Evolutionary conservation across 176 grass and related monocot species (phyloP).

Genomic region (Cenchrus americanus): DNA sequence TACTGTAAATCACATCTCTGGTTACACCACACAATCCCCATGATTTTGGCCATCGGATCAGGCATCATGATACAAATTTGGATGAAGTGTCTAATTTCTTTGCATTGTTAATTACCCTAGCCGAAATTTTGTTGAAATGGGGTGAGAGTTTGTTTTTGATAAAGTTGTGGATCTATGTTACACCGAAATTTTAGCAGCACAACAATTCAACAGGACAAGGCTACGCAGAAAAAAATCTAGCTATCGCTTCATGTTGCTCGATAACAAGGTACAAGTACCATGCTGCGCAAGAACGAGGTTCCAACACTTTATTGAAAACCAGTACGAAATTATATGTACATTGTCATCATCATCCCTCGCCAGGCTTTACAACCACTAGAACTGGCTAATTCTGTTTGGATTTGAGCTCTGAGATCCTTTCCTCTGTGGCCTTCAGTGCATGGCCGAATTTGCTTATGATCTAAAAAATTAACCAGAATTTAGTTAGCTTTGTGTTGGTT

Average conservation of each 20-base stretch:
- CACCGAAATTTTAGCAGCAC: not conserved
- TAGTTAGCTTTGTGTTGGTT: not conserved
- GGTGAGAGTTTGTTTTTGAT: not conserved
- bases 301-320: constrained; percentile 9
- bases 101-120: not conserved
- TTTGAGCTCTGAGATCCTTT: constrained; percentile 73
- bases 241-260: not conserved
- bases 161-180: not conserved
- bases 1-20: not conserved
- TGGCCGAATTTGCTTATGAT: constrained; percentile 79
- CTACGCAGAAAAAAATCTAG: not conserved
- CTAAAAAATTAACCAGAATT: constrained; percentile 41
- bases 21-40: not conserved
- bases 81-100: not conserved
- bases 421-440: constrained; percentile 81
- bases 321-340: constrained; percentile 21
- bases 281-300: not conserved
- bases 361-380: not conserved
- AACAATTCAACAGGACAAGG: not conserved
- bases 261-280: not conserved
- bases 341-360: not conserved
- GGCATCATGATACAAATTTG: not conserved
- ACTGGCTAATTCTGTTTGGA: constrained; percentile 41
- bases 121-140: not conserved
- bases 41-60: not conserved